Base-by-base conservation (phyloP, 306 rosid genomes). In the Phaseolus lunatus region DNA sequence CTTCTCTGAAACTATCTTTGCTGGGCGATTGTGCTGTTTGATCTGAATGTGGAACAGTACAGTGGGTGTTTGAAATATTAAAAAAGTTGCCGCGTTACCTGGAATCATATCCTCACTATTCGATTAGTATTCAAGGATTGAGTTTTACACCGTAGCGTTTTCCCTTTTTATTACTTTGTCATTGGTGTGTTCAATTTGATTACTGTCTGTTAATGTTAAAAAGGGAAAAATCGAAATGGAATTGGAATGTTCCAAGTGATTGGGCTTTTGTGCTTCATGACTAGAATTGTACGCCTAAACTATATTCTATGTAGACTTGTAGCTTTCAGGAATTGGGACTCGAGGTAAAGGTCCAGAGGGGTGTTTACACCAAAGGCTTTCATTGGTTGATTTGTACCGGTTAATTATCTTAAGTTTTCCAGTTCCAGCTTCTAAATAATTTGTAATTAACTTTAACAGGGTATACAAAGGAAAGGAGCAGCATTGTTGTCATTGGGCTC, bases 391-490 rank as follows among this genome's bases (percentile, higher is more conserved):
- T 5, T 33, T 33, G 39, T 5, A 1, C 9, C 9, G 64, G 37
- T 70, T 82, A 14, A 35, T 76, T 53, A 35, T 80, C 56, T 72
- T 44, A 45, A 71, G 37, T 22, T 23, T 79, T 58, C 78, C 57
- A 50, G n/a, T 70, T 61, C 52, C 20, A 54, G 19, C 53, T 31
- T 59, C 5, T n/a, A 9, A 61, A 22, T 67, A 53, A 35, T 53
- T 39, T 59, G 41, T 54, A 45, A 57, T 72, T 72, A 68, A 68
- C 48, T 54, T 73, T 31, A 58, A 65, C 87, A 96, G 99, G 99
- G 76, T 96, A 96, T 75, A 92, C 99, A 4, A 96, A 92, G 90
- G 98, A 96, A 84, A 91, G 90, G 84, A 96, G 96, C 86, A 88
- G 99, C 87, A 88, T 92, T 68, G 91, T 96, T 53, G 99, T 91